Evolutionary conservation across 2,329 filamentous ascomycete genomes (phyloP).

Genomic region (Mariannaea elegans): DNA sequence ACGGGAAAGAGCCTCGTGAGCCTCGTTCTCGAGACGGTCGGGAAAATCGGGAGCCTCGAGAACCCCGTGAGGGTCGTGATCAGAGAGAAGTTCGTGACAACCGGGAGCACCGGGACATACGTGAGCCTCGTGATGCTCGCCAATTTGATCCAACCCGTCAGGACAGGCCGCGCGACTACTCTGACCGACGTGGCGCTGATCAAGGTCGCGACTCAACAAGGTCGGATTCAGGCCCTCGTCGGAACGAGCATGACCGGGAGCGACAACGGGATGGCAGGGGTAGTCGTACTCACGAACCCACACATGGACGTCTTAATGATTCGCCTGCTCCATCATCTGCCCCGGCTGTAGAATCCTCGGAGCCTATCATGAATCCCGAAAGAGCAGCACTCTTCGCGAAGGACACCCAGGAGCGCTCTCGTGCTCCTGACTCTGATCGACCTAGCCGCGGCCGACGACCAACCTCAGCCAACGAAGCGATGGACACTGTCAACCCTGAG

Average conservation of each 20-base stretch:
- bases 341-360: slow-evolving; percentile 42
- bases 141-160: slow-evolving; percentile 52
- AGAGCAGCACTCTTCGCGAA: slow-evolving; percentile 60
- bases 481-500: slow-evolving; percentile 57
- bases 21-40: slow-evolving; percentile 46
- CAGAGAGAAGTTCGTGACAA: slow-evolving; percentile 50
- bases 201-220: slow-evolving; percentile 36
- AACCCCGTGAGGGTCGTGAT: slow-evolving; percentile 40
- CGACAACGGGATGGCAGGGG: slow-evolving; percentile 45
- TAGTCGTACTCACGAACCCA: slow-evolving; percentile 37
- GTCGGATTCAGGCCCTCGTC: slow-evolving; percentile 47
- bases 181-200: slow-evolving; percentile 56
- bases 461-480: slow-evolving; percentile 36
- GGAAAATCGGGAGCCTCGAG: slow-evolving; percentile 36
- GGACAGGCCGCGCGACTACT: slow-evolving; percentile 53
- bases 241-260: slow-evolving; percentile 54
- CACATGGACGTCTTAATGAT: slow-evolving; percentile 41
- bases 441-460: slow-evolving; percentile 40
- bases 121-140: slow-evolving; percentile 49
- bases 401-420: slow-evolving; percentile 41
- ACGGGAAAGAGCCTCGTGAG: slow-evolving; percentile 48
- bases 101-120: slow-evolving; percentile 48
- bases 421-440: slow-evolving; percentile 44
- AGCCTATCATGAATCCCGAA: slow-evolving; percentile 64
- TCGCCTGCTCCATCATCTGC: slow-evolving; percentile 41